Base-by-base conservation (phyloP, 148 eudicot species). In the Mesembryanthemum crystallinum region DNA sequence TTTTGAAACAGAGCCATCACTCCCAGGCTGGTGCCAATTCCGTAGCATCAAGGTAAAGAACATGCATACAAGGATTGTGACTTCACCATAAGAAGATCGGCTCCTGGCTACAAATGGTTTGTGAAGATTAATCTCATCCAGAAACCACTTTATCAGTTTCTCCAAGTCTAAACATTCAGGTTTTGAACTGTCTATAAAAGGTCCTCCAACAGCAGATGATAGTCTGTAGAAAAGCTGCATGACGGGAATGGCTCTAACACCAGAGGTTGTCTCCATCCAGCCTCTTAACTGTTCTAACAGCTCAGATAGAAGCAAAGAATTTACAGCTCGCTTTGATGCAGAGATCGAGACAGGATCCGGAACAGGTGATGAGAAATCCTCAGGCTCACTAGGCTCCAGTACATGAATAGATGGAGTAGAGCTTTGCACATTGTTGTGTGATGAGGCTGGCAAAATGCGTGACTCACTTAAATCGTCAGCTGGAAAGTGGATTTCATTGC, bases 1-100 rank as follows among this genome's bases (percentile, higher is more conserved):
- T 86, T 92, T 96, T 47, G 86, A 43, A 77, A 79, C 75, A 75
- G 93, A 85, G 68, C 83, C 84, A 78, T 92, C 99, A 81, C 81
- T 75, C 60, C 99, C 95, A 63, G 99, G 98, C 85, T 96, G 99
- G 84, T 96, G 92, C 99, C 99, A 96, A 75, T 96, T 96, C 28
- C 99, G 84, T 67, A 96, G 83, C 99, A 96, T 96, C 77, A 96
- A 82, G 73, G 98, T 96, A 69, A 96, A 96, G 87, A 92, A 96
- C 99, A 96, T 96, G 77, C 87, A 92, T 47, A 92, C 91, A 60
- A 96, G 92, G 72, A 93, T 91, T 28, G 93, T 81, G 67, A 92
- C 89, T 85, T 96, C 99, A 65, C 99, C 99, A 73, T 84, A 81
- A 39, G 87, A 86, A 76, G 97, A 89, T 71, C 98, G 91, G 10